A percentile compares a stretch with the other conserved stretches of the same genome.
These are phyloP conservation scores for Magnusiomyces paraingens DNA, from an alignment of 1,139 yeast genomes.

Conservation along the genomic window DNA sequence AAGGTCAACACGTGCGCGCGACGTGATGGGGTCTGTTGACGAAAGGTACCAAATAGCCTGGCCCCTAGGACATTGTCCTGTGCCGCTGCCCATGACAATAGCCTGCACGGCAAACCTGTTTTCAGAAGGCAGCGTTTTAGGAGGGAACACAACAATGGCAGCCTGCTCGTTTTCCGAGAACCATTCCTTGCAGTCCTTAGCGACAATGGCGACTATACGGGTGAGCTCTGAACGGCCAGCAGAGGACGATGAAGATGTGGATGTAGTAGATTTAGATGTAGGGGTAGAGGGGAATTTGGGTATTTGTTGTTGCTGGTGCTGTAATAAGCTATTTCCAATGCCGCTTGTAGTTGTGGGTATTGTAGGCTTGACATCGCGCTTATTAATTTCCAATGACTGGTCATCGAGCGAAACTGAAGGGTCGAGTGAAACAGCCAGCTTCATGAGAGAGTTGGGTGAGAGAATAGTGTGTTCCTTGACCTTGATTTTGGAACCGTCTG, in stretches of 20 bases:
- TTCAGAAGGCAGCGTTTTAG: constrained; percentile 60
- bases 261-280: background rate
- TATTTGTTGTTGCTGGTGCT: background rate
- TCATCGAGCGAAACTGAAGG: background rate
- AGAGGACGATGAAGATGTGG: constrained; percentile 30
- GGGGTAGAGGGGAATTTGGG: too few species aligned
- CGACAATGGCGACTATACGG: constrained; percentile 74
- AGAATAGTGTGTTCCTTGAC: constrained; percentile 67
- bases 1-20: constrained; percentile 61
- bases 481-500: constrained; percentile 68
- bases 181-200: constrained; percentile 88
- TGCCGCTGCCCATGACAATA: constrained; percentile 77
- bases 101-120: constrained; percentile 78
- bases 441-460: constrained; percentile 26
- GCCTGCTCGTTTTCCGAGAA: constrained; percentile 76
- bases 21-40: constrained; percentile 47
- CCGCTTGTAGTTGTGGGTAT: background rate
- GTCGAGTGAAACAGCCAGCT: constrained; percentile 44
- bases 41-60: constrained; percentile 88
- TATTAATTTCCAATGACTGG: background rate
- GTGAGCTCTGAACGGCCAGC: constrained; percentile 43
- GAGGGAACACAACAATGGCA: constrained; percentile 92
- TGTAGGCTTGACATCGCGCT: background rate
- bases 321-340: background rate
- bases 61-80: constrained; percentile 85